These are phyloP conservation scores for Otatea glauca DNA, from an alignment of 176 grass and related monocot genomes.

Conservation along the genomic window DNA sequence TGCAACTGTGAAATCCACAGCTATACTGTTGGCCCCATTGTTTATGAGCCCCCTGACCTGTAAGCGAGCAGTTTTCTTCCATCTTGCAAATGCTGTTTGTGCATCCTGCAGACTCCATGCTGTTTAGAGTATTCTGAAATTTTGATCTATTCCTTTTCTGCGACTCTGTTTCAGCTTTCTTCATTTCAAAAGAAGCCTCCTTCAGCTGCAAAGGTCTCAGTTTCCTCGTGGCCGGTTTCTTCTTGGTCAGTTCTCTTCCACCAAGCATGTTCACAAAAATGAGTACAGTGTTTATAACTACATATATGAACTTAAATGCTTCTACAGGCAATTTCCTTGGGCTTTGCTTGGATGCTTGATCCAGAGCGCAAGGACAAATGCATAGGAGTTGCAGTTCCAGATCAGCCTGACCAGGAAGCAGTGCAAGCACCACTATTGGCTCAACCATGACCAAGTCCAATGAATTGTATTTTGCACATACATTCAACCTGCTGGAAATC, in stretches of 20 bases:
- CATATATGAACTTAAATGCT: constrained; percentile 10
- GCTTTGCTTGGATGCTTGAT: constrained; percentile 60
- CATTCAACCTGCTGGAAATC: background rate
- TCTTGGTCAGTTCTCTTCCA: constrained; percentile 54
- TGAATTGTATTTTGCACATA: background rate
- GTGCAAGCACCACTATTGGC: constrained; percentile 47
- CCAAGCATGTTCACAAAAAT: background rate
- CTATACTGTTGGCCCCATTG: constrained; percentile 71
- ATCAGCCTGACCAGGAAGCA: constrained; percentile 31
- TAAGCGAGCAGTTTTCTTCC: constrained; percentile 42
- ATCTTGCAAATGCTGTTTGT: background rate
- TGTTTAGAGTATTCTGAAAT: background rate
- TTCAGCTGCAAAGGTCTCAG: constrained; percentile 82
- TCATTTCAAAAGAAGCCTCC: constrained; percentile 72
- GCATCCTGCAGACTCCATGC: background rate
- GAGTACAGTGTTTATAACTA: background rate
- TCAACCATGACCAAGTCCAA: constrained; percentile 22
- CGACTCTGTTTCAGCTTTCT: constrained; percentile 59
- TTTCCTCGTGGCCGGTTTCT: constrained; percentile 69
- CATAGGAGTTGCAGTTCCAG: background rate
- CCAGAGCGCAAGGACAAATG: constrained; percentile 39
- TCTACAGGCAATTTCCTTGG: constrained; percentile 62
- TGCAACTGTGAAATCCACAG: constrained; percentile 58
- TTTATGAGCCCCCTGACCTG: constrained; percentile 85
- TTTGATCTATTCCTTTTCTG: background rate